Conservation (phyloP, 768 basidiomycete species). For the Tulasnella sp. region DNA sequence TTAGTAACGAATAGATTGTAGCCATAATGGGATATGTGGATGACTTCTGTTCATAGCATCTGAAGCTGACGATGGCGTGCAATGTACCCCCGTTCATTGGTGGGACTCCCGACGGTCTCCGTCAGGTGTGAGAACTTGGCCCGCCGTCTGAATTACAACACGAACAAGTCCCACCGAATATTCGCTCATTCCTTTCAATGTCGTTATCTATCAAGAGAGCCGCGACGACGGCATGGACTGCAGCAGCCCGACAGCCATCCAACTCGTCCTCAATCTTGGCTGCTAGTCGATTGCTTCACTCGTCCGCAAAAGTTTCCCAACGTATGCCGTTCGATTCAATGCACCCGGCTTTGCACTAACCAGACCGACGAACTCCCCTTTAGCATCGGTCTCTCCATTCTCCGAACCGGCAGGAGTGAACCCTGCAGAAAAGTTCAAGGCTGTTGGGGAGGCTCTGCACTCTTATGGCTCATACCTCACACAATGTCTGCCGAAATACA, state of each 20-base stretch:
- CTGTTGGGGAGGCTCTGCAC: constrained; percentile 70
- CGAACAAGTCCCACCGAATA: background rate
- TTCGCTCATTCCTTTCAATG: background rate
- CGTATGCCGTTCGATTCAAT: background rate
- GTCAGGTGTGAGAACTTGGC: background rate
- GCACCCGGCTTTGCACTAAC: background rate
- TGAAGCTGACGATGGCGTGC: background rate
- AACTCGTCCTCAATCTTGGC: background rate
- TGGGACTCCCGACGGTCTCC: background rate
- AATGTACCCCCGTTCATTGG: background rate
- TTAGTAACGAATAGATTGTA: too few relatives aligned
- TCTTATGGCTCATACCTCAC: constrained; percentile 87
- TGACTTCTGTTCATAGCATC: background rate
- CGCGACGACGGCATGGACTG: background rate
- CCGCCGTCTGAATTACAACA: background rate
- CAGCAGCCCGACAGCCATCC: background rate
- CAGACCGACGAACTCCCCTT: background rate
- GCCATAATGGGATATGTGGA: background rate
- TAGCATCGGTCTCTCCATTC: constrained; percentile 49
- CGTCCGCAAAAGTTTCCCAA: background rate
- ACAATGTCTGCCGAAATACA: constrained; percentile 89
- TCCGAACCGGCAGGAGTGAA: constrained; percentile 82
- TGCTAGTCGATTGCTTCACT: background rate
- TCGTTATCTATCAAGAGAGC: background rate
- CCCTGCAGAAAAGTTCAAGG: constrained; percentile 60